These are phyloP conservation scores for Neodidymelliopsis sp. DNA, from an alignment of 2,329 filamentous ascomycete genomes.

Conservation along the genomic window DNA sequence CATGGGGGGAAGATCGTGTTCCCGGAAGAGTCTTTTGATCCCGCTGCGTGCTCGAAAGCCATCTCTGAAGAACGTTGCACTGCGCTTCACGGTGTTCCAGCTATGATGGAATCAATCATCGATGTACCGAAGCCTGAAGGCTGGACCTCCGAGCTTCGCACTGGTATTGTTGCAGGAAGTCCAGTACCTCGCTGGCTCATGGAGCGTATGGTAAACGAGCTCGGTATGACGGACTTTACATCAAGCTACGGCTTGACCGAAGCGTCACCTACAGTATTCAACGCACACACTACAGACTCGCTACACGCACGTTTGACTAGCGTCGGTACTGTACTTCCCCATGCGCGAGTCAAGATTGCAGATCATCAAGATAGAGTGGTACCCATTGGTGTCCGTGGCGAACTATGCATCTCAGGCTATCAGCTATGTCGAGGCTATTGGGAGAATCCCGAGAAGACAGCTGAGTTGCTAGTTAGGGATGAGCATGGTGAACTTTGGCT, in stretches of 20 bases:
- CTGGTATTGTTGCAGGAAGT: conserved; percentile 80
- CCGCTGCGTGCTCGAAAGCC: conserved; percentile 69
- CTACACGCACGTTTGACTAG: conserved; percentile 72
- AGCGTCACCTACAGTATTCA: conserved; percentile 81
- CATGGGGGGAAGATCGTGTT: conserved; percentile 81
- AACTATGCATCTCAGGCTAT: conserved; percentile 81
- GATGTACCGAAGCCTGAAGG: conserved; percentile 55
- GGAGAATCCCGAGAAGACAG: conserved; percentile 77
- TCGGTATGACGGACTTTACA: conserved; percentile 78
- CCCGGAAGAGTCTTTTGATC: conserved; percentile 75
- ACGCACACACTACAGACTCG: conserved; percentile 76
- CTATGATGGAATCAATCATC: conserved; percentile 78
- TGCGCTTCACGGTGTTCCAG: conserved; percentile 80
- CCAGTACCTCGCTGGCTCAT: conserved; percentile 79
- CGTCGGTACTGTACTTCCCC: conserved; percentile 78
- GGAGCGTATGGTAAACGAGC: conserved; percentile 72
- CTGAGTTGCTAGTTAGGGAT: conserved; percentile 73
- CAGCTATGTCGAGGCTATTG: conserved; percentile 72
- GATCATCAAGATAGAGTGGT: conserved; percentile 71
- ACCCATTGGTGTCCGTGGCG: conserved; percentile 72
- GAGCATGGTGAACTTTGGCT: conserved; percentile 59
- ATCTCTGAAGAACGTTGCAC: conserved; percentile 65
- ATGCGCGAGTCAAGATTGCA: conserved; percentile 77
- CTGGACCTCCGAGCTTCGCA: conserved; percentile 63
- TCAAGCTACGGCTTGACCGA: conserved; percentile 71